Evolutionary conservation across 352 stramenopile genomes (phyloP).

Genomic region (Aphanomyces cochlioides): DNA sequence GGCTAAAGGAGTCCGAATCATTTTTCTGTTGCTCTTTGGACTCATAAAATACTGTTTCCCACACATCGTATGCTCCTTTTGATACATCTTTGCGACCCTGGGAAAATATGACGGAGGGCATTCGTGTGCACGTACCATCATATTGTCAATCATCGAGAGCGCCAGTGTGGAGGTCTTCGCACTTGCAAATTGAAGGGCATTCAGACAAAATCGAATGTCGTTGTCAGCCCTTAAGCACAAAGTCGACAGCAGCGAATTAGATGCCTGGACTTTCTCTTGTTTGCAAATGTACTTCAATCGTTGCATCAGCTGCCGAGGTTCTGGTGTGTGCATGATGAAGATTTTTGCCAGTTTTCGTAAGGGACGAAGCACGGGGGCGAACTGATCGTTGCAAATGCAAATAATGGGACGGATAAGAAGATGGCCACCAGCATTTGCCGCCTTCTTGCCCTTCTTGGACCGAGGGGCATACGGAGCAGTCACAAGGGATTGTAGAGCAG

Average conservation of each 20-base stretch:
- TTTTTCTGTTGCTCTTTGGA: constrained; percentile 47
- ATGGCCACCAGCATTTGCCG: constrained; percentile 42
- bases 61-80: constrained; percentile 46
- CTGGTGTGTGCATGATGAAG: constrained; percentile 88
- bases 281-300: constrained; percentile 91
- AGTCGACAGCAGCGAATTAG: constrained; percentile 53
- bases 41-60: constrained; percentile 75
- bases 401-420: constrained; percentile 93
- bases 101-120: neutral
- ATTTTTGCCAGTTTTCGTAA: constrained; percentile 91
- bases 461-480: constrained; percentile 61
- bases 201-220: constrained; percentile 95
- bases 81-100: constrained; percentile 29
- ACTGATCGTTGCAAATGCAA: constrained; percentile 99
- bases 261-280: constrained; percentile 80
- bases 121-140: constrained; percentile 17
- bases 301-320: constrained; percentile 82
- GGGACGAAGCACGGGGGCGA: constrained; percentile 91
- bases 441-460: constrained; percentile 37
- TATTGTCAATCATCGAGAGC: constrained; percentile 28
- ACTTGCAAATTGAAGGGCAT: constrained; percentile 94
- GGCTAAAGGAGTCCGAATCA: constrained; percentile 37
- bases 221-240: constrained; percentile 66
- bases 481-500: constrained; percentile 91
- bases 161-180: constrained; percentile 41